Evolutionary conservation across 2,329 filamentous ascomycete genomes (phyloP).

Genomic region (Sphaerulina vaccinii): DNA sequence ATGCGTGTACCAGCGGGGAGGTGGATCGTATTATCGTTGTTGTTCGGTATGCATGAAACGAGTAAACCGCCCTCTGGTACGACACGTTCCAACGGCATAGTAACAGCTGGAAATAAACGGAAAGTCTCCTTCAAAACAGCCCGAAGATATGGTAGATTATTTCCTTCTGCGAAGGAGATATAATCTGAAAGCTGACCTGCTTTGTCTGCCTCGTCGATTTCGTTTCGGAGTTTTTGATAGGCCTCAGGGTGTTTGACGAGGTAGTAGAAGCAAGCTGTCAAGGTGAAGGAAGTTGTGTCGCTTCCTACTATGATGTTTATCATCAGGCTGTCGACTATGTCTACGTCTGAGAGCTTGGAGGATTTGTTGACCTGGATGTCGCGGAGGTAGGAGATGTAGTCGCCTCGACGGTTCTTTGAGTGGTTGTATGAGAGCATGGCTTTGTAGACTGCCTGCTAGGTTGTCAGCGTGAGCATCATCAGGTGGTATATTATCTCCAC

Average conservation of each 20-base stretch:
- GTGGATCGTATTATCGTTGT: neutral
- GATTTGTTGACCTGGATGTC: neutral
- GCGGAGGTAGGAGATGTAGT: conserved; percentile 1
- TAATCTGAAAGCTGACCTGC: neutral
- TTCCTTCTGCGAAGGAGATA: conserved; percentile 4
- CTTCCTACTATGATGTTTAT: conserved; percentile 7
- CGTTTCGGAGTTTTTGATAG: conserved; percentile 1
- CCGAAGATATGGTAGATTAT: conserved; percentile 10
- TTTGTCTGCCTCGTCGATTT: conserved; percentile 1
- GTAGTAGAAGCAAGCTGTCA: conserved; percentile 40
- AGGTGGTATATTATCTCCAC: neutral
- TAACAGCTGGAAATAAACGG: conserved; percentile 9
- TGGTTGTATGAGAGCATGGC: neutral
- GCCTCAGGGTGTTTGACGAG: conserved; percentile 24
- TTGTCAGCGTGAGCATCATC: neutral
- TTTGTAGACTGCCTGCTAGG: neutral
- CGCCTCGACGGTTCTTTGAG: neutral
- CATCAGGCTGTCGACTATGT: conserved; percentile 2
- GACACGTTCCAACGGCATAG: conserved; percentile 11
- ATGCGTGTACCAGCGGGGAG: conserved; percentile 8
- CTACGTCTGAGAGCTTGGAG: neutral
- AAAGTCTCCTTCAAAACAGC: conserved; percentile 12
- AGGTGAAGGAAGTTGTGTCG: conserved; percentile 9
- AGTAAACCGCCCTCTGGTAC: conserved; percentile 8
- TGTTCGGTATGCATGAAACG: neutral